Evolutionary conservation across 2,329 filamentous ascomycete genomes (phyloP).

Genomic region (Calonectria hawksworthii): DNA sequence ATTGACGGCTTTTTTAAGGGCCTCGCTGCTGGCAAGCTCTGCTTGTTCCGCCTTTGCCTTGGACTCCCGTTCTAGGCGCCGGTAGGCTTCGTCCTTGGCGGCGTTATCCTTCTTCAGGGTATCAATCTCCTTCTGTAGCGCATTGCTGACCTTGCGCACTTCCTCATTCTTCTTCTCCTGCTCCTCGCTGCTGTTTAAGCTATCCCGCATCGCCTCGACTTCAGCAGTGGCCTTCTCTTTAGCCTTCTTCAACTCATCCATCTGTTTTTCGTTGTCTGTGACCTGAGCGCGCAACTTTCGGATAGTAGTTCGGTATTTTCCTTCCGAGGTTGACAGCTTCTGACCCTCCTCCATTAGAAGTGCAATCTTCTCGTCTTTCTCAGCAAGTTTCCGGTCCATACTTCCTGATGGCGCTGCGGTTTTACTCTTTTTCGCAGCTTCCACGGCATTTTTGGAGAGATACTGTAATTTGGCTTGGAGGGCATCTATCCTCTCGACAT

Average conservation of each 20-base stretch:
- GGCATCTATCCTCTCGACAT: slow-evolving; percentile 92
- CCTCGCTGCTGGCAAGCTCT: slow-evolving; percentile 75
- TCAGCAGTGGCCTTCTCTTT: slow-evolving; percentile 72
- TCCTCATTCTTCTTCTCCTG: slow-evolving; percentile 68
- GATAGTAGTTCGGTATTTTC: slow-evolving; percentile 85
- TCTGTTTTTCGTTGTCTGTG: slow-evolving; percentile 74
- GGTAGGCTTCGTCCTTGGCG: slow-evolving; percentile 74
- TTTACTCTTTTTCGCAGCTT: slow-evolving; percentile 79
- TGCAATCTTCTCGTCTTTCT: slow-evolving; percentile 92
- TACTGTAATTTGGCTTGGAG: slow-evolving; percentile 93
- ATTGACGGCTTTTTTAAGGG: slow-evolving; percentile 76
- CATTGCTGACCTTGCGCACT: slow-evolving; percentile 67
- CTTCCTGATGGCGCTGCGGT: slow-evolving; percentile 74
- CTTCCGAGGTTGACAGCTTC: slow-evolving; percentile 86
- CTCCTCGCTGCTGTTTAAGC: slow-evolving; percentile 64
- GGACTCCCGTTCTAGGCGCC: slow-evolving; percentile 78
- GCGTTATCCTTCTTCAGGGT: slow-evolving; percentile 64
- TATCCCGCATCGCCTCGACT: slow-evolving; percentile 60
- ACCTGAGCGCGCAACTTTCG: slow-evolving; percentile 82
- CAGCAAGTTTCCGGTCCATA: slow-evolving; percentile 82
- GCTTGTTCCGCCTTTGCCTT: slow-evolving; percentile 75
- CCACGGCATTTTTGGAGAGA: slow-evolving; percentile 83
- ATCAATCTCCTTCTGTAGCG: slow-evolving; percentile 55
- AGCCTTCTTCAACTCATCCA: slow-evolving; percentile 70
- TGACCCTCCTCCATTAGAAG: slow-evolving; percentile 93